These are phyloP conservation scores for Termitomyces titanicus DNA, from an alignment of 768 basidiomycete genomes.

Conservation along the genomic window DNA sequence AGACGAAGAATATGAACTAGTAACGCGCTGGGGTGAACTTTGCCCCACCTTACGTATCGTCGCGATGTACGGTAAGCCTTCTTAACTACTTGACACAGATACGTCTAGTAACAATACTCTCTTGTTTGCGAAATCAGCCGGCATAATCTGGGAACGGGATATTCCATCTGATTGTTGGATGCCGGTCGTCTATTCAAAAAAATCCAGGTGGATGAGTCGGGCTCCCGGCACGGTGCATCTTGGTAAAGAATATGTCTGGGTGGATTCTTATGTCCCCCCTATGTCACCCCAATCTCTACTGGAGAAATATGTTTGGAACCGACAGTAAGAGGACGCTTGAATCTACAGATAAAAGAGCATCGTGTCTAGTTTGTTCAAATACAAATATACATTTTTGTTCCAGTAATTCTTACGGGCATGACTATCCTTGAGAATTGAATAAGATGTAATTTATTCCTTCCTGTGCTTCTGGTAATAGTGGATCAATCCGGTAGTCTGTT, in stretches of 20 bases:
- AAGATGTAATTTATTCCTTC: slow-evolving; percentile 46
- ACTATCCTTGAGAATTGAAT: background rate
- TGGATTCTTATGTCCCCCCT: background rate
- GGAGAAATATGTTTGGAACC: background rate
- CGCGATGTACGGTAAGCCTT: background rate
- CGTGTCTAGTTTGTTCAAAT: background rate
- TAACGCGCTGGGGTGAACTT: background rate
- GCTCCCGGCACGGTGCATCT: too few species aligned
- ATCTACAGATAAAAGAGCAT: background rate
- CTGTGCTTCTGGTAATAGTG: slow-evolving; percentile 94
- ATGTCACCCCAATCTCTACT: background rate
- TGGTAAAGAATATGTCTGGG: too few species aligned
- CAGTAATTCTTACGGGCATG: background rate
- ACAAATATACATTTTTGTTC: background rate
- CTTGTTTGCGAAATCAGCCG: background rate
- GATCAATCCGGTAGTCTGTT: slow-evolving; percentile 90
- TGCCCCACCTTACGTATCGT: background rate
- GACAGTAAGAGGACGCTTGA: background rate
- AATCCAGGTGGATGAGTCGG: background rate
- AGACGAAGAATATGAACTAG: background rate
- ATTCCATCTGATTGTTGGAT: background rate
- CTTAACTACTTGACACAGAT: background rate
- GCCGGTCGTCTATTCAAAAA: background rate
- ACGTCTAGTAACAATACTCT: background rate
- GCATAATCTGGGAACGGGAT: background rate